Evolutionary conservation across 108 stramenopile species (phyloP).

Genomic region (Parietichytrium sp.): DNA sequence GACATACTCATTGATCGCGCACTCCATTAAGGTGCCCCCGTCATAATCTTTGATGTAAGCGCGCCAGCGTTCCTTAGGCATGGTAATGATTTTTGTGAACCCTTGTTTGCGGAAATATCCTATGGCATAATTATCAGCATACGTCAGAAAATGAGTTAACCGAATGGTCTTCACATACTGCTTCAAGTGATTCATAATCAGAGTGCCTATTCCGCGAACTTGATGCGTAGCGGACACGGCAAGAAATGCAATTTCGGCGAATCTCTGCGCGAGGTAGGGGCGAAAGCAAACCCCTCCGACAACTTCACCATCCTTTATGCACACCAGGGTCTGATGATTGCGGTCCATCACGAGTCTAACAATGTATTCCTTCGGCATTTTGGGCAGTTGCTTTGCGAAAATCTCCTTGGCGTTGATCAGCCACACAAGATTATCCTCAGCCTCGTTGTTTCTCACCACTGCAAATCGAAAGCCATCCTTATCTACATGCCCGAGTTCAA

Average conservation of each 20-base stretch:
- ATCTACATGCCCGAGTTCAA: too few species aligned
- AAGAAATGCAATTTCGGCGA: constrained; percentile 97
- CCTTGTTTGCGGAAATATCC: constrained; percentile 98
- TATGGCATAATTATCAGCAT: constrained; percentile 97
- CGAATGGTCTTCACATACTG: constrained; percentile 74
- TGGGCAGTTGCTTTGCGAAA: constrained; percentile 93
- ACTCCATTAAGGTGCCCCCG: constrained; percentile 98
- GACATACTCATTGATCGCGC: constrained; percentile 91
- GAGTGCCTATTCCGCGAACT: constrained; percentile 87
- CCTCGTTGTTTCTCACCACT: constrained; percentile 74
- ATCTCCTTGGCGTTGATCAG: constrained; percentile 88
- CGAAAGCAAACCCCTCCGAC: constrained; percentile 96
- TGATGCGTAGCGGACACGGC: constrained; percentile 88
- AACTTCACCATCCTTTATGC: constrained; percentile 75
- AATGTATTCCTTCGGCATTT: constrained; percentile 95
- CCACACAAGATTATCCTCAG: constrained; percentile 70
- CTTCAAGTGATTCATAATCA: constrained; percentile 96
- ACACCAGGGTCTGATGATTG: constrained; percentile 79
- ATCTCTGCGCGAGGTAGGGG: constrained; percentile 76
- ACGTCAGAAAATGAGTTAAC: constrained; percentile 93
- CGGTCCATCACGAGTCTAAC: constrained; percentile 94
- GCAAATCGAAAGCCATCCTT: constrained; percentile 39
- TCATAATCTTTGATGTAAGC: constrained; percentile 99
- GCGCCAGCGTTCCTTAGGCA: constrained; percentile 78
- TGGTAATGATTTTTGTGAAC: constrained; percentile 75